phyloP scores from a whole-genome alignment of 495 filamentous ascomycete species.

The Aspergillus nidulans region DNA sequence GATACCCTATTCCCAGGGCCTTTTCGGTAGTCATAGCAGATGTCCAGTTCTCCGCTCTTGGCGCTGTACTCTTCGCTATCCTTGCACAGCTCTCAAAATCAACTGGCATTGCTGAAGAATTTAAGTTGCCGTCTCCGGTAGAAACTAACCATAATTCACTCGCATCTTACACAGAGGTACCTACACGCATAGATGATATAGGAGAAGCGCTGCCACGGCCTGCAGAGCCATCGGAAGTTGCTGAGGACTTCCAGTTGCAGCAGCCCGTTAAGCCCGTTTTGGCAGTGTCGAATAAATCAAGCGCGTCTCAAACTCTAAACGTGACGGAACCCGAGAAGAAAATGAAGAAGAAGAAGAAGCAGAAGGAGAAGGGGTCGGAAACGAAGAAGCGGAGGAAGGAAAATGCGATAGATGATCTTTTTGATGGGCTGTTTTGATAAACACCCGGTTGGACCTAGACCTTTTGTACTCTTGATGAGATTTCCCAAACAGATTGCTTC shows the following conservation, averaged over 20 bases:
- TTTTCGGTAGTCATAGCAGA: conserved; percentile 70
- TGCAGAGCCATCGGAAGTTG: not conserved
- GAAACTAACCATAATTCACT: not conserved
- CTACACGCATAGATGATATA: conserved; percentile 22
- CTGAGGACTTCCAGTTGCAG: not conserved
- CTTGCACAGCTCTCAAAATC: conserved; percentile 56
- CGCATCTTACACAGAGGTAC: not conserved
- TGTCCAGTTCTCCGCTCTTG: conserved; percentile 71
- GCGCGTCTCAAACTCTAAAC: not conserved
- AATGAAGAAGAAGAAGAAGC: conserved; percentile 42
- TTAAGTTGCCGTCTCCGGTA: conserved; percentile 8
- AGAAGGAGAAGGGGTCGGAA: conserved; percentile 12
- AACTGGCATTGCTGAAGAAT: conserved; percentile 29
- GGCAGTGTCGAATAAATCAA: conserved; percentile 6
- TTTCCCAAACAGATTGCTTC: not conserved
- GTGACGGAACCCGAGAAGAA: conserved; percentile 5
- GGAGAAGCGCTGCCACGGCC: conserved; percentile 30
- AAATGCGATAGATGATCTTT: conserved; percentile 62
- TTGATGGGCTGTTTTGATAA: conserved; percentile 47
- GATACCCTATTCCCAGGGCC: conserved; percentile 34
- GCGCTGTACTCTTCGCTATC: conserved; percentile 64
- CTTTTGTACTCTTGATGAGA: not conserved
- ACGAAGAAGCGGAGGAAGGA: conserved; percentile 36
- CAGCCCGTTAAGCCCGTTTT: not conserved
- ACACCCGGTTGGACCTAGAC: too few relatives aligned